Evolutionary conservation across 805 yeast genomes (phyloP), one percentile per base, ranked within the genome.

Genomic region (Candida oleophila): DNA sequence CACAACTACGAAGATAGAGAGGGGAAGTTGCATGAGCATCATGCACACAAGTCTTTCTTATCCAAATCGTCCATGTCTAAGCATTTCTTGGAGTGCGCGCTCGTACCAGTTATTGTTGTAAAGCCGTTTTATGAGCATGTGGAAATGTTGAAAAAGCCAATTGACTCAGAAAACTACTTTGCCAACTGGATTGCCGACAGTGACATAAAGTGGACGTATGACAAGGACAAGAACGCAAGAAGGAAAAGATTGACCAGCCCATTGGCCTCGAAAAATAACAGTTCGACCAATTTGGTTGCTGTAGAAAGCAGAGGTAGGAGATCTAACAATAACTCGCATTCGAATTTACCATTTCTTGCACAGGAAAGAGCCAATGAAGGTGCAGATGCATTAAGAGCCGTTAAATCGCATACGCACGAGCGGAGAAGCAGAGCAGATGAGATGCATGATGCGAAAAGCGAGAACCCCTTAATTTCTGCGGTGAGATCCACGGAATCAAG

Each of bases 41-140:
- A 47, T 18, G 55, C 55, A n/a, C 60, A 57, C 34, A 51, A 56
- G 49, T 53, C 62, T 12, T 56, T 71, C 35, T 57, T 70, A 39
- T 53, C 66, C 21, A 69, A 66, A 45, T 49, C 70, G 2, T 64
- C 74, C 4, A 55, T 69, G 32, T 66, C 74, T 16, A 68, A 69
- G 52, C 65, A 69, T 49, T 71, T 72, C 42, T 55, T 72, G 38
- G 71, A 71, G 54, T 71, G 65, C 53, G 75, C 76, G 0, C 58
- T 70, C 48, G 75, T 72, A 2, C 77, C 77, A 8, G 76, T 71
- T 25, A 70, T 72, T 37, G 59, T 71, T 12, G 76, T 72, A 3
- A 72, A 72, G 50, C 74, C 77, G 1, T 56, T 57, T 22, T 69
- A 70, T 50, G 56, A 61, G 37, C 61, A 64, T 46, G 52, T 54